Evolutionary conservation across 495 filamentous ascomycete species (phyloP).

Genomic region (Podospora tetraspora): DNA sequence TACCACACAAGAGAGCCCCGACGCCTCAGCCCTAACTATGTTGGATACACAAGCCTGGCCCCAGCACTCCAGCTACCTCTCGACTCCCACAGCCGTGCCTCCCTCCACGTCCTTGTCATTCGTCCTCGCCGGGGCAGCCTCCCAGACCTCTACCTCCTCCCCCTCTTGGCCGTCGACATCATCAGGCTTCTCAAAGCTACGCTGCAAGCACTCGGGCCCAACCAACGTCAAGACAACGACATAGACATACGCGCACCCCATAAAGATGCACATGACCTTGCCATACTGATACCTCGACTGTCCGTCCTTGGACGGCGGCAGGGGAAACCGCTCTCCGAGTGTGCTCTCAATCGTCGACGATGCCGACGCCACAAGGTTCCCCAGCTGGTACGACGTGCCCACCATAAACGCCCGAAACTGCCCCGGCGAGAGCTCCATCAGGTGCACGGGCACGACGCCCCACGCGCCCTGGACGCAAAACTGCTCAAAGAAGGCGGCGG

Average conservation of each 20-base stretch:
- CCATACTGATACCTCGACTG: constrained; percentile 69
- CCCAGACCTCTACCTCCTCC: constrained; percentile 29
- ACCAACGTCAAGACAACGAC: constrained; percentile 67
- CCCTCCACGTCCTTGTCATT: constrained; percentile 4
- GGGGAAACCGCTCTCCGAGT: constrained; percentile 73
- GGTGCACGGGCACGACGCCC: constrained; percentile 78
- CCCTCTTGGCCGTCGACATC: constrained; percentile 61
- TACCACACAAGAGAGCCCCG: neutral
- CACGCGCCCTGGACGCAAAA: constrained; percentile 86
- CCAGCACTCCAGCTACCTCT: constrained; percentile 3
- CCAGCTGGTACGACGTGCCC: constrained; percentile 78
- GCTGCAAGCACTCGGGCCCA: constrained; percentile 68
- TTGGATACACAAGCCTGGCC: neutral
- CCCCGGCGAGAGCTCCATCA: constrained; percentile 82
- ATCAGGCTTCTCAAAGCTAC: constrained; percentile 59
- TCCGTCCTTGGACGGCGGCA: constrained; percentile 47
- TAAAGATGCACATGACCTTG: constrained; percentile 87
- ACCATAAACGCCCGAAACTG: constrained; percentile 80
- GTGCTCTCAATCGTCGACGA: constrained; percentile 79
- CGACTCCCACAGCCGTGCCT: neutral
- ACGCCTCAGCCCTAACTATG: neutral
- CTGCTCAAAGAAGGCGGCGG: constrained; percentile 86
- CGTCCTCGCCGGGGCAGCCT: constrained; percentile 8
- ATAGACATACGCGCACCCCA: constrained; percentile 87
- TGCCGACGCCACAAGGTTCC: constrained; percentile 76